These are phyloP conservation scores for Malassezia restricta DNA, from an alignment of 1,284 basidiomycete species.

Conservation along the genomic window DNA sequence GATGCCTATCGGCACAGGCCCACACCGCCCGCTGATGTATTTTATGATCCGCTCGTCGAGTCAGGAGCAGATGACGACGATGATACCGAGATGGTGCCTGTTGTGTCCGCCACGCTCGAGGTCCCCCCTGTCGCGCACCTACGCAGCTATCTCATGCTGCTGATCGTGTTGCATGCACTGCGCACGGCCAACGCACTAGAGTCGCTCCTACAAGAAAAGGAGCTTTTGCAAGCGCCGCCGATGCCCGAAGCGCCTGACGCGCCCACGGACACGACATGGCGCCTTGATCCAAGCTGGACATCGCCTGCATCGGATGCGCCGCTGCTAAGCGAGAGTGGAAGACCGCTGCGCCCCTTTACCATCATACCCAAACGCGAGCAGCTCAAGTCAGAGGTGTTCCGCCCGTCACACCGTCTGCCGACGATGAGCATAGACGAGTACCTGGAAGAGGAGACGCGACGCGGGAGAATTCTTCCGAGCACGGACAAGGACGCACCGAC, in stretches of 20 bases:
- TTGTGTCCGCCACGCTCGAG: slow-evolving; percentile 1
- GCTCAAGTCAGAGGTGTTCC: slow-evolving; percentile 73
- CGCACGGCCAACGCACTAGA: slow-evolving; percentile 15
- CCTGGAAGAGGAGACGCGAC: slow-evolving; percentile 66
- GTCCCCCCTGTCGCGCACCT: slow-evolving; percentile 7
- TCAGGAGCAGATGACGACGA: slow-evolving; percentile 28
- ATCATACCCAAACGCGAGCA: slow-evolving; percentile 35
- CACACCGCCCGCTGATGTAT: slow-evolving; percentile 15
- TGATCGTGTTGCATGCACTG: slow-evolving; percentile 31
- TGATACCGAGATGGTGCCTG: slow-evolving; percentile 4
- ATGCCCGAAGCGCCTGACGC: not conserved
- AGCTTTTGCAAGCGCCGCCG: slow-evolving; percentile 30
- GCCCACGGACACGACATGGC: slow-evolving; percentile 22
- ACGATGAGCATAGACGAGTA: slow-evolving; percentile 97
- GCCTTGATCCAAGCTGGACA: slow-evolving; percentile 23
- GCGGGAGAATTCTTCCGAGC: slow-evolving; percentile 76
- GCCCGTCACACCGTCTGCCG: slow-evolving; percentile 70
- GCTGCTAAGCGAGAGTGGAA: slow-evolving; percentile 27
- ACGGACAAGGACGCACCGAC: slow-evolving; percentile 54
- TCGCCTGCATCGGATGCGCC: slow-evolving; percentile 17
- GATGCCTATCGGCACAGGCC: slow-evolving; percentile 11
- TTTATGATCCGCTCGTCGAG: slow-evolving; percentile 22
- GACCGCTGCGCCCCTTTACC: slow-evolving; percentile 38
- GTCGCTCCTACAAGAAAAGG: slow-evolving; percentile 27
- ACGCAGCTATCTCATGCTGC: slow-evolving; percentile 31